Percentiles rank a stretch among this genome's conserved stretches.
These are phyloP conservation scores for Magnusiomyces paraingens DNA, from an alignment of 1,139 yeast species.

Conservation along the genomic window DNA sequence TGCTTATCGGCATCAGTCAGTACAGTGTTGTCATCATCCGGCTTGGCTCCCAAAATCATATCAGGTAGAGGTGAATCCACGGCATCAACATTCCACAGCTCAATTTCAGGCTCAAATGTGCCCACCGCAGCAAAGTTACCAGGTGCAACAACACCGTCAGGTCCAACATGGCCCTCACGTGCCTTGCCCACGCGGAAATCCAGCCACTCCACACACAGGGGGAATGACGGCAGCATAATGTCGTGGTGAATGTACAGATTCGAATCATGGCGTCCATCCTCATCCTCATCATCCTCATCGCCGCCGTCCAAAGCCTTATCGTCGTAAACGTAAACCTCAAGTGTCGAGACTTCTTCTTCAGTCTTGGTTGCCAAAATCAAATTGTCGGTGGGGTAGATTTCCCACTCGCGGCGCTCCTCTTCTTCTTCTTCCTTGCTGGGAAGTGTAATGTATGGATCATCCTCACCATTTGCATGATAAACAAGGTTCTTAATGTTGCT, in stretches of 20 bases:
- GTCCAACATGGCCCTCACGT: constrained; percentile 22
- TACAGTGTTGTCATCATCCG: constrained; percentile 42
- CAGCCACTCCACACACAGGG: constrained; percentile 93
- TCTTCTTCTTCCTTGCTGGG: constrained; percentile 56
- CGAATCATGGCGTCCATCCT: constrained; percentile 51
- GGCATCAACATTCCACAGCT: constrained; percentile 91
- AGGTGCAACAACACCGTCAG: constrained; percentile 38
- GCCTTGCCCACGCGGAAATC: constrained; percentile 46
- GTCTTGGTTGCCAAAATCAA: constrained; percentile 88
- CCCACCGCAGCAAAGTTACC: constrained; percentile 96
- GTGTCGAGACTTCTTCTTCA: constrained; percentile 86
- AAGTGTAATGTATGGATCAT: constrained; percentile 70
- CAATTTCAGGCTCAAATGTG: constrained; percentile 95
- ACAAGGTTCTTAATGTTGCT: constrained; percentile 42
- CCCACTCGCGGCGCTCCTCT: constrained; percentile 74
- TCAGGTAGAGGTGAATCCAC: constrained; percentile 95
- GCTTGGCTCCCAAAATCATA: constrained; percentile 77
- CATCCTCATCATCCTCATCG: constrained; percentile 56
- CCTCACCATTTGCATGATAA: constrained; percentile 53
- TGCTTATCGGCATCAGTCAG: constrained; percentile 30
- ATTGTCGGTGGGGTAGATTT: constrained; percentile 85
- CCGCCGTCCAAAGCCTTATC: constrained; percentile 58
- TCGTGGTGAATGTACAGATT: constrained; percentile 93
- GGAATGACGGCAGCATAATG: constrained; percentile 94
- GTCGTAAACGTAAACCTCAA: constrained; percentile 91